Conservation (phyloP, 768 basidiomycete species). For the Chlorophyllum brunneum region DNA sequence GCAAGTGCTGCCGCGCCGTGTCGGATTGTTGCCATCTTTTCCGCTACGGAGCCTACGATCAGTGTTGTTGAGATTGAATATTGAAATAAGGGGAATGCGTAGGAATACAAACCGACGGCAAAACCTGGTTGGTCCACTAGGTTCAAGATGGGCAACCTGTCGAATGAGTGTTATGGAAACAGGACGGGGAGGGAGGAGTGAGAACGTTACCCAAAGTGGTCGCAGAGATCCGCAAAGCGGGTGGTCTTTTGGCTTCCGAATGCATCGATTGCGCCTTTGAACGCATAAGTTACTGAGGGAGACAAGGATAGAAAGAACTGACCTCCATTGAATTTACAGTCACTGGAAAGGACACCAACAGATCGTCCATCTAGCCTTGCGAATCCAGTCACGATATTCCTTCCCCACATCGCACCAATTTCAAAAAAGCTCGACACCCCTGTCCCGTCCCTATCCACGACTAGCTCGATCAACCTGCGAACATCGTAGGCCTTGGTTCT, state of each 20-base stretch:
- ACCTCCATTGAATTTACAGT: slow-evolving; percentile 37
- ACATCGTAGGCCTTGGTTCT: slow-evolving; percentile 33
- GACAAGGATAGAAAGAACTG: neutral
- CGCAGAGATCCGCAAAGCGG: slow-evolving; percentile 34
- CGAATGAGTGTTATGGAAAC: neutral
- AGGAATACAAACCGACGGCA: slow-evolving; percentile 26
- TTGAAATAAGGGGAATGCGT: neutral
- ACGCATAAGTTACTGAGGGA: neutral
- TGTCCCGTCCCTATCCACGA: slow-evolving; percentile 26
- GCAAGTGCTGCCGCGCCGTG: slow-evolving; percentile 35
- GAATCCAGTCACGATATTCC: slow-evolving; percentile 34
- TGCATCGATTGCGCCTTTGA: slow-evolving; percentile 32
- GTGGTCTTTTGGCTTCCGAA: slow-evolving; percentile 36
- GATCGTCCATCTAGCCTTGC: slow-evolving; percentile 32
- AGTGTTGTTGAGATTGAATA: neutral
- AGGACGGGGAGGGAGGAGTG: neutral
- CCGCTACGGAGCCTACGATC: slow-evolving; percentile 29
- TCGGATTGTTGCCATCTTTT: slow-evolving; percentile 34
- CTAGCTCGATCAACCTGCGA: slow-evolving; percentile 28
- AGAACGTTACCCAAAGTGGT: slow-evolving; percentile 33
- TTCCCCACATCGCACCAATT: slow-evolving; percentile 34
- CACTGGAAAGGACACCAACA: slow-evolving; percentile 33
- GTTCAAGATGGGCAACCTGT: slow-evolving; percentile 34
- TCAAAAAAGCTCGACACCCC: slow-evolving; percentile 30
- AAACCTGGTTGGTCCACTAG: slow-evolving; percentile 39